A percentile compares a stretch with the other conserved stretches of the same genome.
Evolutionary conservation across 345 rosid species (phyloP).

Genomic region (Boechera stricta): DNA sequence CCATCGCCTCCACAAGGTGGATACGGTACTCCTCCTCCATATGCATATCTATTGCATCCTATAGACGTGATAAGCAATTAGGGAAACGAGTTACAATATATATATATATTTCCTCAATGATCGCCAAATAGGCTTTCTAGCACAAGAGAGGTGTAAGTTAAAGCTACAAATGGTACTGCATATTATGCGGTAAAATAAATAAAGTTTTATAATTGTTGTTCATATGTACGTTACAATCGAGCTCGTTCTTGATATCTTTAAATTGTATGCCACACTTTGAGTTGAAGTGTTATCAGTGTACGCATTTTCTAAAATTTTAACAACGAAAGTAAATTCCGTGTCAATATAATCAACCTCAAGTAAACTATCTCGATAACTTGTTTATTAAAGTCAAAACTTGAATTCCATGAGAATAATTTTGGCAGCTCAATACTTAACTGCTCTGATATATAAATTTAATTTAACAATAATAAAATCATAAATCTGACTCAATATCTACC

Average conservation of each 20-base stretch:
- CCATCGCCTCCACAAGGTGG: constrained; percentile 41
- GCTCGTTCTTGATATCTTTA: background rate
- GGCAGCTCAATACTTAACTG: background rate
- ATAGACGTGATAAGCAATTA: constrained; percentile 5
- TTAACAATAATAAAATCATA: background rate
- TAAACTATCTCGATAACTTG: background rate
- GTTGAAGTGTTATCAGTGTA: background rate
- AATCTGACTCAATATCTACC: background rate
- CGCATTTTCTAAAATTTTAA: background rate
- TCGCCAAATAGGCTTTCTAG: constrained; percentile 20
- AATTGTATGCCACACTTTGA: background rate
- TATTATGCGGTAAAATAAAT: constrained; percentile 35
- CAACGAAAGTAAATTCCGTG: background rate
- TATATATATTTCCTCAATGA: background rate
- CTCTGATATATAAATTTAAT: background rate
- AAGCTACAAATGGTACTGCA: constrained; percentile 17
- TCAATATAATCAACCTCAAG: background rate
- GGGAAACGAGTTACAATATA: background rate
- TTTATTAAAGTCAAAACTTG: background rate
- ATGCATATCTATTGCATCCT: constrained; percentile 15
- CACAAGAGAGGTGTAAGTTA: constrained; percentile 26
- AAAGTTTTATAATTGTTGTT: constrained; percentile 27
- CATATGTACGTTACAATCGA: background rate
- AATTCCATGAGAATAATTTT: background rate
- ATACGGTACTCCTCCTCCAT: constrained; percentile 45